Evolutionary conservation across 768 basidiomycete genomes (phyloP).

Genomic region (Xerocomellus amylosporus): DNA sequence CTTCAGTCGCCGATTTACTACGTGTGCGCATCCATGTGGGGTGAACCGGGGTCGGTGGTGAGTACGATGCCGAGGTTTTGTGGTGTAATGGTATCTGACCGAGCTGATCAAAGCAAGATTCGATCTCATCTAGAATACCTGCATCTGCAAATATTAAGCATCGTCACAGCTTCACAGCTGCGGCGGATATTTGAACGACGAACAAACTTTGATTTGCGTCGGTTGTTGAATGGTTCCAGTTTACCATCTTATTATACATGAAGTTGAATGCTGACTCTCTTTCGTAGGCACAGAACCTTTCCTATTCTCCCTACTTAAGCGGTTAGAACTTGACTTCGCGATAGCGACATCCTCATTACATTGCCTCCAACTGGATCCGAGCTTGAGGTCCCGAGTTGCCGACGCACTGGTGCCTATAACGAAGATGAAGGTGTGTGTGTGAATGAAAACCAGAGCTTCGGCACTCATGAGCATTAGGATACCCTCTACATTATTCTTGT

Average conservation of each 20-base stretch:
- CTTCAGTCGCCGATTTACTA: conserved; percentile 88
- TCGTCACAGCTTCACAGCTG: conserved; percentile 83
- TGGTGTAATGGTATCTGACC: conserved; percentile 19
- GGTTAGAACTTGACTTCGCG: conserved; percentile 76
- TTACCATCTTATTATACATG: neutral
- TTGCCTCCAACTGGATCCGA: conserved; percentile 72
- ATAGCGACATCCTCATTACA: conserved; percentile 79
- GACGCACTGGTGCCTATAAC: conserved; percentile 75
- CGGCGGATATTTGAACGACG: conserved; percentile 82
- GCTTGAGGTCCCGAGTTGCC: conserved; percentile 69
- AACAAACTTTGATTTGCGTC: conserved; percentile 86
- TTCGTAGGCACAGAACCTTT: conserved; percentile 78
- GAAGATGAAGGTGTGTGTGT: conserved; percentile 67
- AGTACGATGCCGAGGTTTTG: conserved; percentile 31
- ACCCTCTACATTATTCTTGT: conserved; percentile 90
- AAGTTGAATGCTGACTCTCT: neutral
- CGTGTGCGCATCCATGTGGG: conserved; percentile 88
- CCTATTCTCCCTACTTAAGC: conserved; percentile 63
- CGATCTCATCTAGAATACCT: conserved; percentile 93
- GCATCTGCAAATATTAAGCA: conserved; percentile 88
- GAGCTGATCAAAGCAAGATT: conserved; percentile 69
- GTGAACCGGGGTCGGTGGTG: conserved; percentile 95
- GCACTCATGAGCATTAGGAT: conserved; percentile 49
- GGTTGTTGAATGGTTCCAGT: conserved; percentile 60
- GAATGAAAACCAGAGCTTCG: neutral